A percentile compares a stretch with the other conserved stretches of the same genome.
Evolutionary conservation across 176 grass and related monocot genomes (phyloP).

Genomic region (Triticum turgidum): DNA sequence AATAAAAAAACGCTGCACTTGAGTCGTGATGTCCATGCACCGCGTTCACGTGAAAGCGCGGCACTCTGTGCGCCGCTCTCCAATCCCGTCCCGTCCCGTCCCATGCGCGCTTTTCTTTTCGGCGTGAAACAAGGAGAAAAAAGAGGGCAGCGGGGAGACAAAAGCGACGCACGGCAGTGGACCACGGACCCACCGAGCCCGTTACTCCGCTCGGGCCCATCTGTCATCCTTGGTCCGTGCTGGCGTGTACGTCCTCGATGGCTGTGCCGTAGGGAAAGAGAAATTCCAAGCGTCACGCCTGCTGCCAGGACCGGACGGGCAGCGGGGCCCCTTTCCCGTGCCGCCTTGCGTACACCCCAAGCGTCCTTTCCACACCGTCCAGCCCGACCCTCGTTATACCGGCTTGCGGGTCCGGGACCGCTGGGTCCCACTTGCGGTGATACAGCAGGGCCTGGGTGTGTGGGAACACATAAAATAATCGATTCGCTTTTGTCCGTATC

Average conservation of each 20-base stretch:
- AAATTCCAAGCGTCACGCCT: conserved; percentile 49
- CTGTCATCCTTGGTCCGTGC: not conserved
- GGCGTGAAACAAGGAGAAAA: conserved; percentile 45
- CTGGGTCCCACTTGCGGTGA: fast-evolving
- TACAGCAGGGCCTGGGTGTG: fast-evolving
- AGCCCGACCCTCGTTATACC: not conserved
- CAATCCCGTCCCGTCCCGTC: not conserved
- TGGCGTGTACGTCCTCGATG: not conserved
- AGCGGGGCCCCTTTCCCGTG: not conserved
- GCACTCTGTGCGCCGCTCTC: not conserved
- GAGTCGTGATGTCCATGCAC: not conserved
- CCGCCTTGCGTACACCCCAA: conserved; percentile 55
- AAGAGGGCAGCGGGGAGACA: conserved; percentile 1
- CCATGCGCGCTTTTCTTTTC: conserved; percentile 50
- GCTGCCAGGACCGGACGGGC: not conserved
- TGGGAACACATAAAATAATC: not conserved
- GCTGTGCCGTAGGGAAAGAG: not conserved
- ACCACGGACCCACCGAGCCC: not conserved
- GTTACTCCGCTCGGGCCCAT: not conserved
- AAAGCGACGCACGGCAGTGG: conserved; percentile 18
- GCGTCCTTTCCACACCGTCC: conserved; percentile 26
- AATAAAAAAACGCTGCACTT: not conserved
- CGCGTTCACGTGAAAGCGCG: not conserved
- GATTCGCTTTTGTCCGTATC: not conserved
- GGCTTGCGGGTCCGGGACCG: fast-evolving